phyloP scores from a whole-genome alignment of 163 green algal species.

The Chlorella variabilis region DNA sequence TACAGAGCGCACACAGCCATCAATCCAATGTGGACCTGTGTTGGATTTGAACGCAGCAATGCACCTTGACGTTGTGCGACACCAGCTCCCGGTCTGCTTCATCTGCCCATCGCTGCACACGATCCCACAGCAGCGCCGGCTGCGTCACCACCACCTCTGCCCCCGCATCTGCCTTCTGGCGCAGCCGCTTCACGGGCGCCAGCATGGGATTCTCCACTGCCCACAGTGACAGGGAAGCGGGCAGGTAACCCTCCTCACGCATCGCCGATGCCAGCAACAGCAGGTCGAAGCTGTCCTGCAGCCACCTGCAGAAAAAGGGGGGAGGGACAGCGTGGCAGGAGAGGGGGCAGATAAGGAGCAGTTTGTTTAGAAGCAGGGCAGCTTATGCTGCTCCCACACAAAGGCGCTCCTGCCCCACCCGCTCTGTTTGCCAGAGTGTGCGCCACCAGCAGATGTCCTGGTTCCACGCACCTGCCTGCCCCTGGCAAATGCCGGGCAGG shows the following conservation, averaged over 20 bases:
- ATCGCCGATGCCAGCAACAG: slow-evolving; percentile 60
- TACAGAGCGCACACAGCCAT: too few relatives aligned
- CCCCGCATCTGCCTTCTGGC: slow-evolving; percentile 72
- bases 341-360: too few relatives aligned
- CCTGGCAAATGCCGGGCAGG: slow-evolving; percentile 61
- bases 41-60: too few relatives aligned
- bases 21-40: too few relatives aligned
- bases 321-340: neutral
- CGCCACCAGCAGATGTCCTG: neutral
- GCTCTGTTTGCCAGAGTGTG: too few relatives aligned
- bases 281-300: slow-evolving; percentile 62
- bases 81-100: slow-evolving; percentile 50
- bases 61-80: slow-evolving; percentile 30
- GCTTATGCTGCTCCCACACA: too few relatives aligned
- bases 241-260: slow-evolving; percentile 56
- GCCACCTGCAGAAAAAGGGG: slow-evolving; percentile 39
- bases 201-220: slow-evolving; percentile 83
- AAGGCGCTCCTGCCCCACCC: too few relatives aligned
- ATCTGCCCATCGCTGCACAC: slow-evolving; percentile 69
- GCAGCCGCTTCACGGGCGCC: slow-evolving; percentile 50
- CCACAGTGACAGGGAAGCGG: slow-evolving; percentile 69
- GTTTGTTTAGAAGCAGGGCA: too few relatives aligned
- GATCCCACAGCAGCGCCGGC: slow-evolving; percentile 75
- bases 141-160: slow-evolving; percentile 86
- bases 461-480: slow-evolving; percentile 22